A percentile compares a stretch with the other conserved stretches of the same genome.
These are phyloP conservation scores for Alternaria sp. DNA, from an alignment of 2,329 filamentous ascomycete species.

Conservation along the genomic window DNA sequence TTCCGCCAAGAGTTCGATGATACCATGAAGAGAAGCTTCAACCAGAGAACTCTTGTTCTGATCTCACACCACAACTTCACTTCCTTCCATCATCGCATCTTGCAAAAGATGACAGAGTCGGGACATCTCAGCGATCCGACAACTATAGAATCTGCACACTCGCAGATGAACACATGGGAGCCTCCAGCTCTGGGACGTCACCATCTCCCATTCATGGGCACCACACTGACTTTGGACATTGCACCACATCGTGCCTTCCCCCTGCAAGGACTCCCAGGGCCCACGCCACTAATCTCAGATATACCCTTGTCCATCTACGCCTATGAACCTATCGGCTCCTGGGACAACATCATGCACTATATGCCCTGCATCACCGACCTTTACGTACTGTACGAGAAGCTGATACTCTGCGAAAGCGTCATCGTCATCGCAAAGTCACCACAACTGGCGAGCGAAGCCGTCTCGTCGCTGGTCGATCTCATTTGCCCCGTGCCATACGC, in stretches of 20 bases:
- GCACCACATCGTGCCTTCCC: constrained; percentile 53
- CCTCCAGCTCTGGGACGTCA: constrained; percentile 49
- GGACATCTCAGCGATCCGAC: constrained; percentile 51
- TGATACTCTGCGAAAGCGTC: constrained; percentile 52
- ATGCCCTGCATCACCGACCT: constrained; percentile 54
- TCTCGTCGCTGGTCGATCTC: constrained; percentile 52
- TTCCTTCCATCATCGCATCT: constrained; percentile 46
- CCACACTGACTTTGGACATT: constrained; percentile 49
- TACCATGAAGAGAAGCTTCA: constrained; percentile 54
- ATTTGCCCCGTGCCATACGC: constrained; percentile 53
- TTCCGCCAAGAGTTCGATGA: constrained; percentile 54
- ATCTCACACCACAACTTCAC: constrained; percentile 53
- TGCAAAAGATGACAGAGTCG: constrained; percentile 49
- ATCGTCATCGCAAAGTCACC: constrained; percentile 54
- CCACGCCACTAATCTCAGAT: constrained; percentile 41
- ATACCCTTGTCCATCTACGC: constrained; percentile 48
- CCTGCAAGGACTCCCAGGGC: constrained; percentile 49
- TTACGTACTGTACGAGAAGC: constrained; percentile 52
- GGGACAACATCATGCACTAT: constrained; percentile 50
- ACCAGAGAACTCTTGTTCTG: constrained; percentile 52
- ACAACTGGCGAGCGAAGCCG: constrained; percentile 51
- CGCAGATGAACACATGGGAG: constrained; percentile 49
- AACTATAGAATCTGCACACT: constrained; percentile 48
- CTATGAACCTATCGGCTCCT: constrained; percentile 51
- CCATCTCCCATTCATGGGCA: constrained; percentile 52